Conservation (phyloP, 192 early-diverging fungal genomes). For the Coemansia furcata region DNA sequence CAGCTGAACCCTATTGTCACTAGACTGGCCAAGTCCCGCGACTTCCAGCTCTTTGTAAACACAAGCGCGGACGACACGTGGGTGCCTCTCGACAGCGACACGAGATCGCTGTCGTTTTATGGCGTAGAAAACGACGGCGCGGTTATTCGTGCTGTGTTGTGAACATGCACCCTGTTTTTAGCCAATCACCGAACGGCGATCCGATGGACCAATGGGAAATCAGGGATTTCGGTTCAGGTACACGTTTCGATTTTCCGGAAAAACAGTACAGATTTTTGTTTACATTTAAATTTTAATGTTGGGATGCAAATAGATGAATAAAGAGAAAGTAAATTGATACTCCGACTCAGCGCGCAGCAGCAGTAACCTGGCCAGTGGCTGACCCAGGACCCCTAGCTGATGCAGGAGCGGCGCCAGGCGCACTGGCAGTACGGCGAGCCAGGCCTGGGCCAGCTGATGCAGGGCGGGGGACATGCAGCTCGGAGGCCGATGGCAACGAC, state of each 20-base stretch:
- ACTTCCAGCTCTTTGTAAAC: constrained; percentile 1
- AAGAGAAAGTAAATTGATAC: constrained; percentile 17
- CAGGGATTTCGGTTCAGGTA: neutral
- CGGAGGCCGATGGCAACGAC: neutral
- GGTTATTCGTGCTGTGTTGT: constrained; percentile 14
- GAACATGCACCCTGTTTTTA: neutral
- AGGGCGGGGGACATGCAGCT: neutral
- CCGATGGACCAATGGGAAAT: neutral
- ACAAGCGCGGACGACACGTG: constrained; percentile 8
- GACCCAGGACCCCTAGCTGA: constrained; percentile 9
- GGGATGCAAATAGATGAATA: neutral
- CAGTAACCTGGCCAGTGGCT: constrained; percentile 11
- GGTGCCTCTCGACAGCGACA: constrained; percentile 20
- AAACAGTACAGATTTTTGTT: neutral
- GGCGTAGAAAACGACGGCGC: constrained; percentile 23
- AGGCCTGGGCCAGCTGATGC: constrained; percentile 17
- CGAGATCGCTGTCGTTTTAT: constrained; percentile 31
- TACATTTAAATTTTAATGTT: neutral
- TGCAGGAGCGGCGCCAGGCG: constrained; percentile 26
- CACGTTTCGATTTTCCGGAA: neutral
- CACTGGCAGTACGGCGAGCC: constrained; percentile 31
- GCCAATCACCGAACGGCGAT: neutral
- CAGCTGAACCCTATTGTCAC: constrained; percentile 26
- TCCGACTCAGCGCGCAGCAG: constrained; percentile 18
- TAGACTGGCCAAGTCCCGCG: constrained; percentile 20